These are phyloP conservation scores for Micromonas commoda DNA, from an alignment of 139 green algal genomes.

Conservation along the genomic window DNA sequence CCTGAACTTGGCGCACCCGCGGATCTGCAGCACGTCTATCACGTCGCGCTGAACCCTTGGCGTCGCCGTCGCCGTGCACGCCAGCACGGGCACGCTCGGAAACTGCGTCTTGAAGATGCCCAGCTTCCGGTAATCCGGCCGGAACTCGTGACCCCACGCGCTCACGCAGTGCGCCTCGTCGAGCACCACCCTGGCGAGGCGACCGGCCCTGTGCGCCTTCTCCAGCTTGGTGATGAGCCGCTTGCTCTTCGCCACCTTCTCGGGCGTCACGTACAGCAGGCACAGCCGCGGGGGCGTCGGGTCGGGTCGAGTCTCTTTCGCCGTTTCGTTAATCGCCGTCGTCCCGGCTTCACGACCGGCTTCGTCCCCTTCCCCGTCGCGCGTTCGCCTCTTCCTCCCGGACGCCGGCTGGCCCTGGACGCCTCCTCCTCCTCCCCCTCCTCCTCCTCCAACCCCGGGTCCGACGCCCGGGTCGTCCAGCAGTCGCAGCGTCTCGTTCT, in stretches of 20 bases:
- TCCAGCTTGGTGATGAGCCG: constrained; percentile 51
- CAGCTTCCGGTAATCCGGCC: constrained; percentile 66
- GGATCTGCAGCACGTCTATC: constrained; percentile 36
- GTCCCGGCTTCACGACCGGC: no score
- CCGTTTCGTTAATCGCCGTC: background rate
- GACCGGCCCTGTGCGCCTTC: constrained; percentile 40
- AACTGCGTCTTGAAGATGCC: constrained; percentile 36
- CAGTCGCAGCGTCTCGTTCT: constrained; percentile 59
- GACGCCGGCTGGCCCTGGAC: background rate
- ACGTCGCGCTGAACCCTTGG: constrained; percentile 49
- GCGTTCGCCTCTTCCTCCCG: background rate
- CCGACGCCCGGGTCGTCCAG: no score
- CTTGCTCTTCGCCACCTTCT: constrained; percentile 55
- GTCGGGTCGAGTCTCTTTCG: no score
- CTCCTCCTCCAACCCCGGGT: no score
- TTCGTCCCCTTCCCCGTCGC: no score
- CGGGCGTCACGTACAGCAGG: constrained; percentile 85
- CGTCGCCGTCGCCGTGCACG: constrained; percentile 64
- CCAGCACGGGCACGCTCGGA: constrained; percentile 50
- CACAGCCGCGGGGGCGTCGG: constrained; percentile 16
- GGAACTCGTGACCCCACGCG: constrained; percentile 73
- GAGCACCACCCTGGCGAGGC: constrained; percentile 60
- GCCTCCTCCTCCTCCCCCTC: constrained; percentile 10
- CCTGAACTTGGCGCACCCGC: constrained; percentile 27
- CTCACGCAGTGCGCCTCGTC: constrained; percentile 75